Percentiles rank a stretch among this genome's conserved stretches.
Evolutionary conservation across 2,329 filamentous ascomycete genomes (phyloP).

Genomic region (Pseudogymnoascus sp.): DNA sequence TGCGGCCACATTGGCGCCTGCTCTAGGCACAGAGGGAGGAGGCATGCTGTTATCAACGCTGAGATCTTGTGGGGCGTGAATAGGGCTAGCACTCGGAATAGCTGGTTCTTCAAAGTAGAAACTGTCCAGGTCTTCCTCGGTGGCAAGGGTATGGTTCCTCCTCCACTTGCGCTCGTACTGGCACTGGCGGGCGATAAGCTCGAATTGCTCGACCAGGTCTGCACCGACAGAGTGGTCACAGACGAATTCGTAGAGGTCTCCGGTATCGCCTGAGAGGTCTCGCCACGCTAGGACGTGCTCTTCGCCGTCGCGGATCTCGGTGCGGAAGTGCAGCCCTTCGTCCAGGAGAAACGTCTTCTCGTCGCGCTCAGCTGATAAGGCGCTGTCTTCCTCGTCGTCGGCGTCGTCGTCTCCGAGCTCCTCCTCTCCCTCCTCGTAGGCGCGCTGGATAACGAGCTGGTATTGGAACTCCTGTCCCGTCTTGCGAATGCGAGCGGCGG

Average conservation of each 20-base stretch:
- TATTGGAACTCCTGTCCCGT: constrained; percentile 96
- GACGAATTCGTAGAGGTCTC: constrained; percentile 96
- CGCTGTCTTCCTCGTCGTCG: constrained; percentile 72
- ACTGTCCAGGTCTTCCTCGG: constrained; percentile 69
- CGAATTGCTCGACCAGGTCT: constrained; percentile 70
- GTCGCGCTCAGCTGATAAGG: constrained; percentile 75
- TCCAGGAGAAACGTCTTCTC: constrained; percentile 97
- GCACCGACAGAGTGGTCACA: constrained; percentile 68
- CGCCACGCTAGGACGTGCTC: constrained; percentile 90
- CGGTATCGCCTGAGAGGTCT: constrained; percentile 85
- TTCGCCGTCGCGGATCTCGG: constrained; percentile 69
- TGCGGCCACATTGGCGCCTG: constrained; percentile 38
- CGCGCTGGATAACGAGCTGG: constrained; percentile 90
- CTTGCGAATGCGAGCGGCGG: constrained; percentile 80
- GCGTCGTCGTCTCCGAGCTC: constrained; percentile 86
- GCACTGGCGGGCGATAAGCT: constrained; percentile 77
- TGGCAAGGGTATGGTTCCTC: constrained; percentile 69
- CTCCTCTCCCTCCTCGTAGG: constrained; percentile 95
- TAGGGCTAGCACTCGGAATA: constrained; percentile 56
- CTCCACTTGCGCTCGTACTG: constrained; percentile 97
- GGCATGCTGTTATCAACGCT: constrained; percentile 21
- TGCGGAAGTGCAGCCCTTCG: constrained; percentile 79
- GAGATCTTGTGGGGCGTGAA: constrained; percentile 46
- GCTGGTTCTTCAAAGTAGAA: constrained; percentile 69
- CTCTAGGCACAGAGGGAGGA: constrained; percentile 16